phyloP scores from a whole-genome alignment of 495 filamentous ascomycete species.

The Pseudomonodictys pantanalensis region DNA sequence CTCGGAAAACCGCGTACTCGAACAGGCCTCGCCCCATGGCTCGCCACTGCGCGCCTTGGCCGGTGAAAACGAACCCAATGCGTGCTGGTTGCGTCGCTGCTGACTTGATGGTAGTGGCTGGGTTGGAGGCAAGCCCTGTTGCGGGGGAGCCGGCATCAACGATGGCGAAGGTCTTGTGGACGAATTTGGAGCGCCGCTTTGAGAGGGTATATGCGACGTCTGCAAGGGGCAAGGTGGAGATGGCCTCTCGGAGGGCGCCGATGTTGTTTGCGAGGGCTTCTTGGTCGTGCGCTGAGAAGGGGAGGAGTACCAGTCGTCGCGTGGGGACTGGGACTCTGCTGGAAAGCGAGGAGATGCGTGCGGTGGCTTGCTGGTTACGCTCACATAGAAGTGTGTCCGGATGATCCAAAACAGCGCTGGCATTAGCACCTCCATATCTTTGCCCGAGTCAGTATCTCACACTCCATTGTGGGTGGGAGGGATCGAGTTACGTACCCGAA shows the following conservation, averaged over 20 bases:
- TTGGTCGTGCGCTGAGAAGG: background rate
- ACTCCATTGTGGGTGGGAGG: too few relatives aligned
- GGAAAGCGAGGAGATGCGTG: too few relatives aligned
- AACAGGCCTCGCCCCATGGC: conserved; percentile 9
- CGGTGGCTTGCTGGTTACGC: too few relatives aligned
- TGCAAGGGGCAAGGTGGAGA: background rate
- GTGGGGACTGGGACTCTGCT: too few relatives aligned
- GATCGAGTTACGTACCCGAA: too few relatives aligned
- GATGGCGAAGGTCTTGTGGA: background rate
- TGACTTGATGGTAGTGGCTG: background rate
- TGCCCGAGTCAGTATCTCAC: too few relatives aligned
- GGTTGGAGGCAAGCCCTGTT: background rate
- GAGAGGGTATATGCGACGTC: background rate
- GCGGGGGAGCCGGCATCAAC: background rate
- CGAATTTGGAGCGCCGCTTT: background rate
- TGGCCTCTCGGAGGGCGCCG: background rate
- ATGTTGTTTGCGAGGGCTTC: background rate
- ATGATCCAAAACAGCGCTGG: too few relatives aligned
- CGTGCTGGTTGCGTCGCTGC: background rate
- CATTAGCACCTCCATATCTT: too few relatives aligned
- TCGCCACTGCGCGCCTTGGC: conserved; percentile 31
- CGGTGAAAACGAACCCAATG: conserved; percentile 32
- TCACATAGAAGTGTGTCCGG: too few relatives aligned
- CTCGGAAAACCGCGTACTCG: background rate
- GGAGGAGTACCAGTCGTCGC: background rate